These are phyloP conservation scores for Macadamia tetraphylla DNA, from an alignment of 164 flowering plant species.

Conservation along the genomic window DNA sequence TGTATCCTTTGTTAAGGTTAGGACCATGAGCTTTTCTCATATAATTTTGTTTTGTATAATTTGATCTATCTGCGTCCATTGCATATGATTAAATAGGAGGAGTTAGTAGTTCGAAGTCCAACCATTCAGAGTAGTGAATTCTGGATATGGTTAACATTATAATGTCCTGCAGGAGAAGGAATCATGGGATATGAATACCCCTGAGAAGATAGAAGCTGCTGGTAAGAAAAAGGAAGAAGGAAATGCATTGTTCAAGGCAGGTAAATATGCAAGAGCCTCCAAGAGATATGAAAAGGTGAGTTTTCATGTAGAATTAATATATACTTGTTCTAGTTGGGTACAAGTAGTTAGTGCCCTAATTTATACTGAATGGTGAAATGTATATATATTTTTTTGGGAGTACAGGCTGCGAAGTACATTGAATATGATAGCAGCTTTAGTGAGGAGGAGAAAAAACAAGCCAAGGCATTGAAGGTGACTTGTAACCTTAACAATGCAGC, in stretches of 20 bases:
- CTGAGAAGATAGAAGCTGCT: conserved; percentile 88
- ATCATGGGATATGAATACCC: conserved; percentile 93
- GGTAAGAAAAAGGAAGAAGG: conserved; percentile 96
- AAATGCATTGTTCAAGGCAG: conserved; percentile 72
- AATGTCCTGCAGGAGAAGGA: conserved; percentile 63
- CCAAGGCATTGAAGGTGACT: conserved; percentile 62
- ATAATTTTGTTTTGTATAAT: no score
- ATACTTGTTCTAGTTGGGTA: no score
- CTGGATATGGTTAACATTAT: not conserved
- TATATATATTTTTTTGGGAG: not conserved
- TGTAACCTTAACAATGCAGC: conserved; percentile 96
- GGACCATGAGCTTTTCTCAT: not conserved
- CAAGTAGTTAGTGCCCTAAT: no score
- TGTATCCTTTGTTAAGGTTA: conserved; percentile 71
- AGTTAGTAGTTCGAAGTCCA: no score
- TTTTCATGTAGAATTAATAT: no score
- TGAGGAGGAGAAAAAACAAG: conserved; percentile 85
- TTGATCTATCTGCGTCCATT: no score
- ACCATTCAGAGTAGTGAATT: no score
- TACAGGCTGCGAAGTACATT: conserved; percentile 76
- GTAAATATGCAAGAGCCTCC: conserved; percentile 78
- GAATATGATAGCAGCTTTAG: conserved; percentile 73
- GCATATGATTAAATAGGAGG: no score
- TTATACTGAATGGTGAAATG: no score
- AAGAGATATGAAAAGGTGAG: conserved; percentile 94